Percentiles rank a stretch among this genome's conserved stretches.
These are phyloP conservation scores for Akanthomyces lecanii DNA, from an alignment of 2,329 filamentous ascomycete genomes.

Conservation along the genomic window DNA sequence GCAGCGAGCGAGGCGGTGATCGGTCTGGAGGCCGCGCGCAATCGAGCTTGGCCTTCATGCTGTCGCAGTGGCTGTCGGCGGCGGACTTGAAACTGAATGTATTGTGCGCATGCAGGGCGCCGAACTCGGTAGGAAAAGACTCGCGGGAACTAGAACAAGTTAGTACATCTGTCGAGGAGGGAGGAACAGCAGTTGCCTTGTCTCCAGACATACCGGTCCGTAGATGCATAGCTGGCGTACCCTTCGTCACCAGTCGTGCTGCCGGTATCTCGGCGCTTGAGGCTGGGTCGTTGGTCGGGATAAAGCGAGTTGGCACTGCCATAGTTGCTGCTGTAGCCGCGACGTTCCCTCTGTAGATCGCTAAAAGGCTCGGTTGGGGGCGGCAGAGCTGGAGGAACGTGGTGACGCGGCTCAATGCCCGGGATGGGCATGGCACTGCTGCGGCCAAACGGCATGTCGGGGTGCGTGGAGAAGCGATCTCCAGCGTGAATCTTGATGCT, in stretches of 20 bases:
- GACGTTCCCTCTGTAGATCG: conserved; percentile 29
- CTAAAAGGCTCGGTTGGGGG: conserved; percentile 39
- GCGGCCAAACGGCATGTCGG: conserved; percentile 31
- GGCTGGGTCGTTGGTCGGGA: conserved; percentile 32
- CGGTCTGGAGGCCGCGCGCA: conserved; percentile 42
- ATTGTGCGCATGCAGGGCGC: conserved; percentile 45
- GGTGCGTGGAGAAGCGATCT: conserved; percentile 28
- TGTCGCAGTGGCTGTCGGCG: conserved; percentile 45
- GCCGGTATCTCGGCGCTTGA: conserved; percentile 30
- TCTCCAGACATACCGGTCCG: conserved; percentile 30
- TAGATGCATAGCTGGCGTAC: conserved; percentile 40
- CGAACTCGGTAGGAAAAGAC: conserved; percentile 35
- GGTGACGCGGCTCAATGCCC: conserved; percentile 29
- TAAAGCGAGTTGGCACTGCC: conserved; percentile 37
- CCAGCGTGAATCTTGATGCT: conserved; percentile 34
- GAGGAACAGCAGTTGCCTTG: conserved; percentile 17
- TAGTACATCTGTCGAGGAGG: conserved; percentile 16
- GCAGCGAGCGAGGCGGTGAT: conserved; percentile 41
- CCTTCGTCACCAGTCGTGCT: conserved; percentile 36
- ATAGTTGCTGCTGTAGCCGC: conserved; percentile 33
- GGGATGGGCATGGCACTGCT: conserved; percentile 42
- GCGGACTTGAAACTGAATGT: conserved; percentile 45
- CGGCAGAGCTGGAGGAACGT: conserved; percentile 43
- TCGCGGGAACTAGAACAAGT: conserved; percentile 36
- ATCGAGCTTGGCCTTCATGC: conserved; percentile 54